phyloP scores from a whole-genome alignment of 2,329 filamentous ascomycete species.

The Fusarium praegraminearum region DNA sequence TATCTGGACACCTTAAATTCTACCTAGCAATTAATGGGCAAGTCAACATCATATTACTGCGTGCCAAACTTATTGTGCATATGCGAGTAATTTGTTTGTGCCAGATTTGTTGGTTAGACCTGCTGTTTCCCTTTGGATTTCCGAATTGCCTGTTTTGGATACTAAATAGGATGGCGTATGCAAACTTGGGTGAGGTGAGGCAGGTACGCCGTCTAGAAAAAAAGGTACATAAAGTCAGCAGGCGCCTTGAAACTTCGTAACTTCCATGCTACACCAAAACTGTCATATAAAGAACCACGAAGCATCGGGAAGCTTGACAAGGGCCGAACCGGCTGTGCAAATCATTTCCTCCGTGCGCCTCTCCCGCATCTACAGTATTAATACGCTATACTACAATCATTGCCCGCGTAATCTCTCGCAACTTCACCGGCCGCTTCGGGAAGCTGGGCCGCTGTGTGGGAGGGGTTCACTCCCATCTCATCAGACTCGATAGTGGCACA shows the following conservation, averaged over 20 bases:
- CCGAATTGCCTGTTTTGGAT: constrained; percentile 6
- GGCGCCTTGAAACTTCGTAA: background rate
- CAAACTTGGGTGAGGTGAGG: background rate
- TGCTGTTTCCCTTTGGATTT: background rate
- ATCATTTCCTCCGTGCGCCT: constrained; percentile 23
- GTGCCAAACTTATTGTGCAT: background rate
- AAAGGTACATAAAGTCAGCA: constrained; percentile 5
- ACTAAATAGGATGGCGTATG: background rate
- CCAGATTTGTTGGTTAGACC: constrained; percentile 7
- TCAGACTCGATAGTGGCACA: constrained; percentile 37
- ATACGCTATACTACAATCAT: constrained; percentile 11
- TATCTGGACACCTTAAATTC: constrained; percentile 10
- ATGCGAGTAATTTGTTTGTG: constrained; percentile 11
- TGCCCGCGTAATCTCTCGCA: constrained; percentile 14
- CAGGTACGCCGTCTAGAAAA: background rate
- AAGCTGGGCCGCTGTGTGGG: constrained; percentile 36
- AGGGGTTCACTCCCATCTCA: constrained; percentile 36
- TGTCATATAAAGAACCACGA: background rate
- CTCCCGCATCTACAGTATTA: constrained; percentile 11
- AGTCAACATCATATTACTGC: background rate
- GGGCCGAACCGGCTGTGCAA: constrained; percentile 24
- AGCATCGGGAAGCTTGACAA: constrained; percentile 4
- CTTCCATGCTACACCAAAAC: background rate
- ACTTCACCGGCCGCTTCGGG: constrained; percentile 34
- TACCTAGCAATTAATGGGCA: background rate